These are phyloP conservation scores for Aspergillus conjunctus DNA, from an alignment of 495 filamentous ascomycete species.

Conservation along the genomic window DNA sequence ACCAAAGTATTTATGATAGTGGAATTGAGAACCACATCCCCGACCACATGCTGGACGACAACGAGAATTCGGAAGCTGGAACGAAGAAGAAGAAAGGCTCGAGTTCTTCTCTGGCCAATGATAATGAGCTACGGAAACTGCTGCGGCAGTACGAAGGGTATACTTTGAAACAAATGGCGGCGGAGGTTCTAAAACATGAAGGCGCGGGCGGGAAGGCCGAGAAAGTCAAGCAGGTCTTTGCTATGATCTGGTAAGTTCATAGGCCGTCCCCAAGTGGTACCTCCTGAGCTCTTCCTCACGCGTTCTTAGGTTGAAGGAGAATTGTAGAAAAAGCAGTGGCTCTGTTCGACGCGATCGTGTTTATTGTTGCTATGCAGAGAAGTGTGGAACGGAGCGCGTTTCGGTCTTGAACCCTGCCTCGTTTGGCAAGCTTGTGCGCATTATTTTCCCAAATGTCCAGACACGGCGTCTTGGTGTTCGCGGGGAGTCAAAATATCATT, in stretches of 20 bases:
- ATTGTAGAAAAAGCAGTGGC: slow-evolving; percentile 76
- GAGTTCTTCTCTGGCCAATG: slow-evolving; percentile 78
- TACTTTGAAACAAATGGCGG: slow-evolving; percentile 77
- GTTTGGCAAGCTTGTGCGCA: slow-evolving; percentile 94
- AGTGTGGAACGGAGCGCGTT: slow-evolving; percentile 89
- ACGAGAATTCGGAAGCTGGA: slow-evolving; percentile 63
- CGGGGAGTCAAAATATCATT: slow-evolving; percentile 98
- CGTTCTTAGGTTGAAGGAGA: slow-evolving; percentile 70
- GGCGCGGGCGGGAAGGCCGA: slow-evolving; percentile 77
- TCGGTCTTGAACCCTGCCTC: slow-evolving; percentile 93
- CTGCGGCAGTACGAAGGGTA: slow-evolving; percentile 75
- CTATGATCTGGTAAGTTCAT: slow-evolving; percentile 89
- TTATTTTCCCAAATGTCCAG: slow-evolving; percentile 92
- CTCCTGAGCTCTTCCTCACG: slow-evolving; percentile 21
- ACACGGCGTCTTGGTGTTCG: slow-evolving; percentile 89
- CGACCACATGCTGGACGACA: slow-evolving; percentile 63
- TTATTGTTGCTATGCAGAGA: slow-evolving; percentile 87
- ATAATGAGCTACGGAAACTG: slow-evolving; percentile 86
- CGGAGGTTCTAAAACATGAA: slow-evolving; percentile 71
- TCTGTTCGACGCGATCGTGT: slow-evolving; percentile 91
- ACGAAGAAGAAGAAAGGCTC: slow-evolving; percentile 66
- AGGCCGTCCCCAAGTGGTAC: background rate
- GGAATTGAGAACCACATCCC: slow-evolving; percentile 68
- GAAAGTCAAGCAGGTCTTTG: slow-evolving; percentile 94
- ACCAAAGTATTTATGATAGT: slow-evolving; percentile 60